Percentiles rank a stretch among this genome's conserved stretches.
phyloP scores from a whole-genome alignment of 2,329 filamentous ascomycete species.

The Grosmannia huntii region DNA sequence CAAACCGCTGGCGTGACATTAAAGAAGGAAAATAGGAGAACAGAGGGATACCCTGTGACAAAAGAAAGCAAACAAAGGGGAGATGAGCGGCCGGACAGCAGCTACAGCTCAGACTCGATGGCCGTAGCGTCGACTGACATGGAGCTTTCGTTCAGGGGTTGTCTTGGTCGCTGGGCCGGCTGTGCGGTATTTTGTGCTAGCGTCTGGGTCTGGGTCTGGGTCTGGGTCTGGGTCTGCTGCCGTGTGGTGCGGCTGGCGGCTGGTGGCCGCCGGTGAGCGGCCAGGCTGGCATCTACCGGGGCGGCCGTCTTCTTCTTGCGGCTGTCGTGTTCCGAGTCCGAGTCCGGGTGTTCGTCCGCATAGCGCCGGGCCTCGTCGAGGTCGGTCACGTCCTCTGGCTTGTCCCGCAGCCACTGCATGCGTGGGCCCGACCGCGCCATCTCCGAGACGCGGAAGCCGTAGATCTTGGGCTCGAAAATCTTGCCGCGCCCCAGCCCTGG shows the following conservation, averaged over 20 bases:
- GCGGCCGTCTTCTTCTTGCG: constrained; percentile 22
- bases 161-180: constrained; percentile 26
- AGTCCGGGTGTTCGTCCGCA: constrained; percentile 39
- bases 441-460: constrained; percentile 91
- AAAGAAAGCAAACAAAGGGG: background rate
- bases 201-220: constrained; percentile 3
- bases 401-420: constrained; percentile 91
- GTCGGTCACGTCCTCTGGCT: constrained; percentile 66
- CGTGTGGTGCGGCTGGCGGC: constrained; percentile 29
- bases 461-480: constrained; percentile 92
- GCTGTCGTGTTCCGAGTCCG: constrained; percentile 41
- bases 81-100: background rate
- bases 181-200: background rate
- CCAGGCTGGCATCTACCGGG: constrained; percentile 16
- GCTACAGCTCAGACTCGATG: constrained; percentile 41
- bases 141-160: constrained; percentile 40
- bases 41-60: background rate
- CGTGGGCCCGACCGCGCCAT: constrained; percentile 77
- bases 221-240: constrained; percentile 11
- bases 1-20: background rate
- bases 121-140: constrained; percentile 45
- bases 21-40: background rate
- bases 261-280: constrained; percentile 27
- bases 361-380: constrained; percentile 63
- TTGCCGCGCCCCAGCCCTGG: constrained; percentile 70